Evolutionary conservation across 306 rosid species (phyloP).

Genomic region (Prunus kanzakura): DNA sequence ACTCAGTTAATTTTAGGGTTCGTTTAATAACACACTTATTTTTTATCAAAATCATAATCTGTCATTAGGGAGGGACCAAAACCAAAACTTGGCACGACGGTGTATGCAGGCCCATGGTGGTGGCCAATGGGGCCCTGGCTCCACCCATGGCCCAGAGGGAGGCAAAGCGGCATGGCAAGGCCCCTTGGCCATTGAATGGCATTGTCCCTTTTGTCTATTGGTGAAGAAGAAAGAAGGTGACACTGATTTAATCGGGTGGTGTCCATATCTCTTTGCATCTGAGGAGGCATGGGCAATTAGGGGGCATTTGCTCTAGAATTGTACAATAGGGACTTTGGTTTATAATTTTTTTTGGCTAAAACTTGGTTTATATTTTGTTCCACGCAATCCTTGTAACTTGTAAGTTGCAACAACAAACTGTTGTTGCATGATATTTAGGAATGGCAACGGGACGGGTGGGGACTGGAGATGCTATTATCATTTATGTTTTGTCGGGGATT

Average conservation of each 20-base stretch:
- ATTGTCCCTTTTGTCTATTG: constrained; percentile 42
- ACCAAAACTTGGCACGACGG: constrained; percentile 21
- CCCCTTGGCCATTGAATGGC: constrained; percentile 44
- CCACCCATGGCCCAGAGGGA: constrained; percentile 4
- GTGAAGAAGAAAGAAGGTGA: constrained; percentile 24
- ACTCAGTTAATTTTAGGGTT: too few relatives aligned
- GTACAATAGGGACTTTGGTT: constrained; percentile 15
- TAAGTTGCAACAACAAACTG: background rate
- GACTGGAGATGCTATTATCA: too few relatives aligned
- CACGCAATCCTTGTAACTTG: background rate
- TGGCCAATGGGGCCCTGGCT: constrained; percentile 27
- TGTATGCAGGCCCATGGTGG: constrained; percentile 17
- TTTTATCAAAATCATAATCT: too few relatives aligned
- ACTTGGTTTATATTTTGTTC: constrained; percentile 1
- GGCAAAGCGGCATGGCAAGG: constrained; percentile 44
- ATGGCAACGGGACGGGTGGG: too few relatives aligned
- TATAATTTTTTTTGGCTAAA: background rate
- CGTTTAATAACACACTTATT: too few relatives aligned
- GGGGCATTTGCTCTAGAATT: constrained; percentile 27
- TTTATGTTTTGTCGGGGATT: too few relatives aligned
- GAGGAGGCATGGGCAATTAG: constrained; percentile 26
- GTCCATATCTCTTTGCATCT: constrained; percentile 29
- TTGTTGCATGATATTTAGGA: background rate
- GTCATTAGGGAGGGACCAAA: constrained; percentile 16
- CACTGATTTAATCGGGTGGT: constrained; percentile 25